A percentile compares a stretch with the other conserved stretches of the same genome.
Conservation (phyloP, 768 basidiomycete species). For the Artomyces pyxidatus region DNA sequence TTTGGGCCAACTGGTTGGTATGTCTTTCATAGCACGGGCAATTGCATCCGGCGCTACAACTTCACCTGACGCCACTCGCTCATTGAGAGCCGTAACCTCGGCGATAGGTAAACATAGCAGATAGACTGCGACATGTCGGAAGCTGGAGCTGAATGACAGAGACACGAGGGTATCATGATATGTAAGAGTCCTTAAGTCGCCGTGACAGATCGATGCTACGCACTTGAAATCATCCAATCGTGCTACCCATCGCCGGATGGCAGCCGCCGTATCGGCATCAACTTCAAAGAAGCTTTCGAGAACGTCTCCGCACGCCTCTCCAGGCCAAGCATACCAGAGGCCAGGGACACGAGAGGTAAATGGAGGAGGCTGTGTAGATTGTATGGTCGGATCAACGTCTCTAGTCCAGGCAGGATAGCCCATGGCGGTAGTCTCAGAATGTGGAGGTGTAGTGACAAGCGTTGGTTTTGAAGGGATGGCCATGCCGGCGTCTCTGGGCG, state of each 20-base stretch:
- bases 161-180: background rate
- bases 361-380: background rate
- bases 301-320: slow-evolving; percentile 6
- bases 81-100: slow-evolving; percentile 3
- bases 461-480: background rate
- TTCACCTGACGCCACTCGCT: background rate
- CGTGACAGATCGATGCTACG: background rate
- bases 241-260: slow-evolving; percentile 8
- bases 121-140: slow-evolving; percentile 9
- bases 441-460: background rate
- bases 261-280: slow-evolving; percentile 6
- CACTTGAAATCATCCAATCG: slow-evolving; percentile 9
- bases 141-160: background rate
- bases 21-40: slow-evolving; percentile 3
- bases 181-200: too few species aligned
- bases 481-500: background rate
- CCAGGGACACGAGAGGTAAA: slow-evolving; percentile 2
- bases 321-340: slow-evolving; percentile 11
- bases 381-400: background rate
- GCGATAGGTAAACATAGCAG: slow-evolving; percentile 5
- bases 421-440: background rate
- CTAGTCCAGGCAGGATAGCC: background rate
- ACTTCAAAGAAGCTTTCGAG: slow-evolving; percentile 5
- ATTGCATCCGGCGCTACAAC: slow-evolving; percentile 7
- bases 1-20: slow-evolving; percentile 11